Conservation (phyloP, 1,284 basidiomycete species). For the Ceraceosorus guamensis region DNA sequence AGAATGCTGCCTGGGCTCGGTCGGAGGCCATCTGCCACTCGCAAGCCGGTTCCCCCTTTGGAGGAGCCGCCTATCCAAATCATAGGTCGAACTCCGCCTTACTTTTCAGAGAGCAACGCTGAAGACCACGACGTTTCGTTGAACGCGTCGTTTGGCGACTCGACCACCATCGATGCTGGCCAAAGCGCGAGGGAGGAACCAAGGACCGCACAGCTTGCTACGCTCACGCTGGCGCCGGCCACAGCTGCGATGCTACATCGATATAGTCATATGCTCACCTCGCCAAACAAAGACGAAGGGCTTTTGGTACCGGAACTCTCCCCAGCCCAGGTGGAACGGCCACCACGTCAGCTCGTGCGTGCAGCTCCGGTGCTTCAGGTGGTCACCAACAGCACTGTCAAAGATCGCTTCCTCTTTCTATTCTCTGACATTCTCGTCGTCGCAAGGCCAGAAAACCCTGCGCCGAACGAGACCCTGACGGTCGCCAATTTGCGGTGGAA, state of each 20-base stretch:
- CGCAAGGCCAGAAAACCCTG: conserved; percentile 48
- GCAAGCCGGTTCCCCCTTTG: no score
- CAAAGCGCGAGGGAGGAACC: no score
- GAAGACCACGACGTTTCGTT: no score
- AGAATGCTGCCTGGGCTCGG: no score
- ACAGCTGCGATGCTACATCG: conserved; percentile 34
- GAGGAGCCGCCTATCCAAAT: no score
- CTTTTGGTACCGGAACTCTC: conserved; percentile 5
- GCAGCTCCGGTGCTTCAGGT: conserved; percentile 85
- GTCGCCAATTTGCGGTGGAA: conserved; percentile 28
- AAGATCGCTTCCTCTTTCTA: conserved; percentile 89
- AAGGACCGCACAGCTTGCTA: no score
- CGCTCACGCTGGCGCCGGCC: conserved; percentile 16
- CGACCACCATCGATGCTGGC: background rate
- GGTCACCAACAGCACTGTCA: conserved; percentile 84
- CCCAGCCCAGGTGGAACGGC: conserved; percentile 53
- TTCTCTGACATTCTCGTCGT: conserved; percentile 91
- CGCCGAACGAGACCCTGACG: conserved; percentile 36
- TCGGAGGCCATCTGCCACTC: no score
- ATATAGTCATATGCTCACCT: conserved; percentile 29
- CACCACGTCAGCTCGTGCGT: conserved; percentile 73
- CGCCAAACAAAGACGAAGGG: conserved; percentile 2
- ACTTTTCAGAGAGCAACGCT: no score
- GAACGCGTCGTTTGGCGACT: no score
- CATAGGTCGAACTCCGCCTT: no score